Percentiles rank a stretch among this genome's conserved stretches.
phyloP scores from a whole-genome alignment of 2,329 filamentous ascomycete species.

The Penicillium sp. region DNA sequence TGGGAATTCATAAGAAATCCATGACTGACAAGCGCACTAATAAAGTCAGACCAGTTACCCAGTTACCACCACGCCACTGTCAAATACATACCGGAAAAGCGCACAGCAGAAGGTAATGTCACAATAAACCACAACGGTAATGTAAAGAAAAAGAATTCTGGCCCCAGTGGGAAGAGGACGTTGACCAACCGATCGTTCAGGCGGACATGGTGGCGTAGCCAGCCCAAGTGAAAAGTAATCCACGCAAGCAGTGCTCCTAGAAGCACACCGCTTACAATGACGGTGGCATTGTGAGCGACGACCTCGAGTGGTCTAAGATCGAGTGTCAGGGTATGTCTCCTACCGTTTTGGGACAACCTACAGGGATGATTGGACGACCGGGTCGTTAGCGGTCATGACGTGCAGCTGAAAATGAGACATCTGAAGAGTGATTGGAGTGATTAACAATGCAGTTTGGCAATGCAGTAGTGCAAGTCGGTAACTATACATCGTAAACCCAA shows the following conservation, averaged over 20 bases:
- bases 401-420: neutral
- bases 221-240: neutral
- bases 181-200: neutral
- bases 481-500: no score
- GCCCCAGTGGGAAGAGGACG: neutral
- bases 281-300: conserved; percentile 1
- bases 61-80: neutral
- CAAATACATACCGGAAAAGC: neutral
- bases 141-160: neutral
- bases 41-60: neutral
- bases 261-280: conserved; percentile 12
- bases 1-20: no score
- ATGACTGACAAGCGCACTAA: neutral
- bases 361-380: neutral
- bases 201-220: neutral
- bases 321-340: neutral
- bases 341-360: neutral
- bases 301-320: neutral
- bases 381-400: conserved; percentile 8
- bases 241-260: neutral
- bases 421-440: neutral
- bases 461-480: neutral
- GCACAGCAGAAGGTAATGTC: neutral
- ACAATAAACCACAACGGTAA: neutral
- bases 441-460: neutral